Evolutionary conservation across 768 basidiomycete species (phyloP), one percentile per base, ranked within the genome.

Genomic region (Coprinopsis cinerea): DNA sequence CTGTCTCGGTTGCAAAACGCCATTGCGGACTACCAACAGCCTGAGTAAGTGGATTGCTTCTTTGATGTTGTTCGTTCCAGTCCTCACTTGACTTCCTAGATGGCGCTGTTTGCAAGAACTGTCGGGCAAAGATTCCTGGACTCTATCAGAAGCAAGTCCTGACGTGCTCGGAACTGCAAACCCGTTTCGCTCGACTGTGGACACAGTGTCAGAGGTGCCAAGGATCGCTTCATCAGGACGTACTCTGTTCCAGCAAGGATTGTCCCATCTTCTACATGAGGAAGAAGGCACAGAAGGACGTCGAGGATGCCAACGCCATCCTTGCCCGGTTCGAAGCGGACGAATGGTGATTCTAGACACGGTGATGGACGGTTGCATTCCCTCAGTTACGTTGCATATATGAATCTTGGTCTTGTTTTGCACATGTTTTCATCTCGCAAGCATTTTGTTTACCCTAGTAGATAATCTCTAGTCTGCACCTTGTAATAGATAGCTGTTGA

Each of bases 211-310:
- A 99, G 62, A 80, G 96, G 22, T 99, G 96, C 72, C 96, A 99
- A 63, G 96, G 96, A 13, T 99, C 96, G 15, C 73, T 99, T 42
- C 96, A 99, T 69, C 93, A 96, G 90, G 96, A 99, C 62, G 96
- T 98, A 7, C 72, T 99, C 24, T 99, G 95, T 62, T 88, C 91
- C 0, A 93, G 90, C 62, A 94, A 90, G 62, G 96, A 99, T 67
- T 99, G 96, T 58, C 96, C 96, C 0, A 98, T 98, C 53, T 99
- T 94, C 68, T 99, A 99, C 64, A 92, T 96, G 85, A 74, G 96
- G 36, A 97, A 97, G 72, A 97, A 97, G 61, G 85, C 94, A 7
- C 96, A 98, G 67, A 97, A 97, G 65, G 95, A 98, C 61, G 96
- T 95, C 0, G 91, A 91, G 54, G 93, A 97, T 57, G 78, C 88